Evolutionary conservation across 2,329 filamentous ascomycete genomes (phyloP), one percentile per base, ranked within the genome.

Genomic region (Cladosporium sp.): DNA sequence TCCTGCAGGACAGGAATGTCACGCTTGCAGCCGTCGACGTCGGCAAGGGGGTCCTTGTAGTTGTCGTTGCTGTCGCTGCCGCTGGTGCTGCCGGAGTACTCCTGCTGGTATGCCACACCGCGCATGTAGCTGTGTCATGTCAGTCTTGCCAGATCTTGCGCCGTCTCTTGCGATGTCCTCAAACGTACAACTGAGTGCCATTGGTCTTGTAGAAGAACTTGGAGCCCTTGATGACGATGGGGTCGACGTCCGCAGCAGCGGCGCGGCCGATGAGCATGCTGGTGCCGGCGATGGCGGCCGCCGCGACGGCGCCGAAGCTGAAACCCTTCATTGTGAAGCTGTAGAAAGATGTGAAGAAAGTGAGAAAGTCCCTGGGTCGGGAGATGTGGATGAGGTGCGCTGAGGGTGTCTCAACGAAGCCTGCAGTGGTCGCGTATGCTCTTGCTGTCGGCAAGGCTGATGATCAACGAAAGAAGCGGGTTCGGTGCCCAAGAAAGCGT

Each of bases 71-170:
- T 74, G 56, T 82, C 79, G 49, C 77, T 79, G 49, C 80, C 75
- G 59, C 76, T 77, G 59, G 77, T 77, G 40, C 40, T 18, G 54
- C 70, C 67, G 56, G 66, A 67, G 62, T 78, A 74, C 63, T 92
- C 87, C 75, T 91, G 62, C 77, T 98, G 93, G 76, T 98, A 98
- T 61, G 93, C 93, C 63, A 98, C 79, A 75, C 93, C 93, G 72
- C 86, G 89, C 72, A 97, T 89, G 78, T 84, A 95, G 74, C 79
- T 82, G 57, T 50, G 35, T 14, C 32, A 40, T 31, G 44, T 56
- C 33, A 59, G 53, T 49, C 19, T 14, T 28, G 22, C 22, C 7
- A 5, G 7, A 28, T 28, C 2, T 28, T 28, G 22, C 22, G 22
- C 22, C 22, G 7, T 7, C 22, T 14, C 34, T 38, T 46, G 11